These are phyloP conservation scores for Santalum album DNA, from an alignment of 164 flowering plant species.

Conservation along the genomic window DNA sequence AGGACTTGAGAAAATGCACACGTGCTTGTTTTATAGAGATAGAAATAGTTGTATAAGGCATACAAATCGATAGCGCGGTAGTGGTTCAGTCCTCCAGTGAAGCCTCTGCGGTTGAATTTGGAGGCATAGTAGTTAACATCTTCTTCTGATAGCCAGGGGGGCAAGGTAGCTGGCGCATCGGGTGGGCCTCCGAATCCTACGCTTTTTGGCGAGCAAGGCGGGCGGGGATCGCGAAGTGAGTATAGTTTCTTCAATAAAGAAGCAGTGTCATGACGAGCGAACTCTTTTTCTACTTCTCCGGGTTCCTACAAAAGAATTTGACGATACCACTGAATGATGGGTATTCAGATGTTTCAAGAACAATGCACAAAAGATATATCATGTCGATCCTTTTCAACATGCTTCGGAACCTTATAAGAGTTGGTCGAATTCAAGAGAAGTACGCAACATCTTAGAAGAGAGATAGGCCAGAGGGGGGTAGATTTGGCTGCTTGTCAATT, in stretches of 20 bases:
- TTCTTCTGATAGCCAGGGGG: constrained; percentile 48
- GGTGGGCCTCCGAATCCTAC: constrained; percentile 22
- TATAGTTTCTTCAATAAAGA: constrained; percentile 30
- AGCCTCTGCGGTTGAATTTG: constrained; percentile 35
- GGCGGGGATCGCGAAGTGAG: constrained; percentile 29
- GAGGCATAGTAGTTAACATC: constrained; percentile 30
- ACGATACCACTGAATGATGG: too few relatives aligned
- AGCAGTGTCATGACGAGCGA: constrained; percentile 26
- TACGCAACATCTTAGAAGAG: too few relatives aligned
- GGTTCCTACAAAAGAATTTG: constrained; percentile 29
- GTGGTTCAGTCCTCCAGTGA: constrained; percentile 52
- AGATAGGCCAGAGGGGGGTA: too few relatives aligned
- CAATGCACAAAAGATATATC: too few relatives aligned
- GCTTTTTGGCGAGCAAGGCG: constrained; percentile 32
- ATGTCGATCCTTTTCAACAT: too few relatives aligned
- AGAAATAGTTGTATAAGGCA: too few relatives aligned
- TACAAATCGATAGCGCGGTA: constrained; percentile 42
- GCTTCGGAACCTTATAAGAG: too few relatives aligned
- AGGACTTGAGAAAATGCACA: too few relatives aligned
- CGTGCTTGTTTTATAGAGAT: too few relatives aligned
- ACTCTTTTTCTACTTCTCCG: constrained; percentile 51
- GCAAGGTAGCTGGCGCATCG: constrained; percentile 18
- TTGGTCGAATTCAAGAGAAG: too few relatives aligned
- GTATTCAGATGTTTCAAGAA: too few relatives aligned
- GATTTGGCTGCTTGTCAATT: too few relatives aligned